phyloP scores from a whole-genome alignment of 805 yeast genomes.

The Pichia gijzeniarum region DNA sequence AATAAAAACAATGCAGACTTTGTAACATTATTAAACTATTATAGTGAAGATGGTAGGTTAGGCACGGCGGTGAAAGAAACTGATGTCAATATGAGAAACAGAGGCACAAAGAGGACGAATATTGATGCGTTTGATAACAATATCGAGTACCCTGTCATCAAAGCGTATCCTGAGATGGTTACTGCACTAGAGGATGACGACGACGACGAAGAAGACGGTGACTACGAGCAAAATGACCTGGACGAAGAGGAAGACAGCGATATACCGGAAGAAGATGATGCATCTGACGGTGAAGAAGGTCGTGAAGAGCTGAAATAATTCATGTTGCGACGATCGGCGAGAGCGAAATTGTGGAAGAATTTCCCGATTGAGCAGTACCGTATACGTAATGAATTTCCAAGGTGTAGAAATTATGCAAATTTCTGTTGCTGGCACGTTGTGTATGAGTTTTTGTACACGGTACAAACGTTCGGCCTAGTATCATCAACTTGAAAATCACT shows the following conservation, averaged over 20 bases:
- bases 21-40: constrained; percentile 9
- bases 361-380: no score
- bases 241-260: constrained; percentile 4
- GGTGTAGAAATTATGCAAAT: no score
- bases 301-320: no score
- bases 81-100: neutral
- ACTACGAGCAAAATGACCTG: constrained; percentile 2
- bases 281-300: neutral
- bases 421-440: no score
- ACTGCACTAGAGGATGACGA: constrained; percentile 2
- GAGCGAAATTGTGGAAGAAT: no score
- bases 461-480: no score
- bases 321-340: no score
- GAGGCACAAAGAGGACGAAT: neutral
- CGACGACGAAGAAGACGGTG: constrained; percentile 5
- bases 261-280: constrained; percentile 1
- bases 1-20: constrained; percentile 2
- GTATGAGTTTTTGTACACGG: no score
- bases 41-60: neutral
- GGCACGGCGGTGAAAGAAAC: neutral
- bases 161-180: neutral
- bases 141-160: neutral
- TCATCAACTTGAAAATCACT: no score
- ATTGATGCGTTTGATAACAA: constrained; percentile 2
- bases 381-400: no score